Evolutionary conservation across 139 green algal genomes (phyloP), one percentile per base, ranked within the genome.

Genomic region (Coelastrella sp.): DNA sequence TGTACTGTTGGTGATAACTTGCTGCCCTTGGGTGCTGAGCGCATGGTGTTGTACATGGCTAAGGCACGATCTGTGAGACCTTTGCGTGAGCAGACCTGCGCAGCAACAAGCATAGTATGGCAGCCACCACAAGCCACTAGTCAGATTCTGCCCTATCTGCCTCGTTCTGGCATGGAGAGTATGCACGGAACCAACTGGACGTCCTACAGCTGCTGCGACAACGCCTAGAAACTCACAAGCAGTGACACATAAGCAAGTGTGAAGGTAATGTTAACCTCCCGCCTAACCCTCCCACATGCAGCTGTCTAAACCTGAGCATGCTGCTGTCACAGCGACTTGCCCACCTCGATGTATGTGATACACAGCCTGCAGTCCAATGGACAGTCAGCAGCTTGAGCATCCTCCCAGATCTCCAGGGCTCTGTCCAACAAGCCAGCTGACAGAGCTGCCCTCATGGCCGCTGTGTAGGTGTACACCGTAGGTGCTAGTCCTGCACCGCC

Each of bases 381-480:
- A 80, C 94, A 94, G 8, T 91, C 77, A n/a, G 93, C 90, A 22
- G 83, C 87, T 3, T 81, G 57, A 4, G 87, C 87, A 61, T 91
- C 91, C 10, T 77, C 74, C 87, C 91, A 92, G 32, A 92, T 94
- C 89, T 94, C 73, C 76, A 95, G 74, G 0, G 94, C 94, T 32
- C 93, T 91, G 47, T 97, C 94, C 54, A 96, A 88, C 79, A 98
- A 86, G 64, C 93, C 93, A 20, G 92, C 96, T 2, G 91, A 90
- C 16, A 98, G 92, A 10, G 96, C 96, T 0, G 97, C 97, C 0
- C 96, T 93, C 97, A 98, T 98, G 58, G 96, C 97, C 13, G 96
- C 96, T 0, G 97, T 98, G 95, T 98, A 98, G 4, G 97, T 98
- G 95, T 95, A 98, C 2, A 97, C 95, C 0, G 96, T 97, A n/a